These are phyloP conservation scores for Brassica cretica DNA, from an alignment of 345 rosid species.

Conservation along the genomic window DNA sequence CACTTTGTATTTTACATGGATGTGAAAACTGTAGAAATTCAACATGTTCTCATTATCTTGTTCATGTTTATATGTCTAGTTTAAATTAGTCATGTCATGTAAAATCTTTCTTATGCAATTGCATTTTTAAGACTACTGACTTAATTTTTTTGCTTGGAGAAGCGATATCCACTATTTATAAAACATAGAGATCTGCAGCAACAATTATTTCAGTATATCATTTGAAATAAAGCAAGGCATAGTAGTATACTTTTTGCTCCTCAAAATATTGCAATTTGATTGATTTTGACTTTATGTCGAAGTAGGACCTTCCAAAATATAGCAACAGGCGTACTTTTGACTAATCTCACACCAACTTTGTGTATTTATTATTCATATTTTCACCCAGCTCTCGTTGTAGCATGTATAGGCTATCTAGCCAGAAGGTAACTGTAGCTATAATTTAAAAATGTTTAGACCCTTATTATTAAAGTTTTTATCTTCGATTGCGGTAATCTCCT, in stretches of 20 bases:
- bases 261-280: conserved; percentile 20
- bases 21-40: background rate
- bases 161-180: background rate
- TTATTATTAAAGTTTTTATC: conserved; percentile 18
- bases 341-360: conserved; percentile 31
- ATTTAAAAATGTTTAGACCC: conserved; percentile 13
- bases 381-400: conserved; percentile 8
- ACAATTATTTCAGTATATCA: background rate
- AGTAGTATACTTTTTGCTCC: conserved; percentile 23
- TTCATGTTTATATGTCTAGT: background rate
- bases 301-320: conserved; percentile 30
- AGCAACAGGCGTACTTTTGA: conserved; percentile 32
- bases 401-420: conserved; percentile 13
- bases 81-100: background rate
- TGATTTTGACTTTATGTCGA: conserved; percentile 33
- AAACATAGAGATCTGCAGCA: background rate
- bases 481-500: background rate
- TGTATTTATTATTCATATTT: conserved; percentile 27
- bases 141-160: background rate
- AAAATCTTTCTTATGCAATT: background rate
- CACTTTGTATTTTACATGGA: background rate
- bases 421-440: conserved; percentile 1
- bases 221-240: conserved; percentile 13
- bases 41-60: background rate
- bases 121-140: background rate